Evolutionary conservation across 169 alveolate species (phyloP), one percentile per base, ranked within the genome.

Genomic region (Amoebophrya sp.): DNA sequence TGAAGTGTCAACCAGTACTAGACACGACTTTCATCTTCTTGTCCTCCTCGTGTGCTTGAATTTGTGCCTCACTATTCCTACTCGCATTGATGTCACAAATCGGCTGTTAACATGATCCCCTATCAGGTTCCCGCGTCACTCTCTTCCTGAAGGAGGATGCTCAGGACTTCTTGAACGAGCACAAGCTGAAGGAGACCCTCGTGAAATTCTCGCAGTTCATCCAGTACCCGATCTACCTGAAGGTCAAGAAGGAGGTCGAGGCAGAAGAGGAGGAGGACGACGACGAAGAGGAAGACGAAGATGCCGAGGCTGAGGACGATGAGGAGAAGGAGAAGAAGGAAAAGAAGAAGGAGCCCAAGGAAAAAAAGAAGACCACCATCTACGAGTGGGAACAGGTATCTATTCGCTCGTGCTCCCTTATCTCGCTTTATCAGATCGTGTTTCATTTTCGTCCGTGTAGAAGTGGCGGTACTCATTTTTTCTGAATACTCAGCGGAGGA

Each of bases 61-160:
- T n/a, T n/a, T n/a, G n/a, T n/a, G n/a, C n/a, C n/a, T n/a, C n/a
- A n/a, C n/a, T n/a, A n/a, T n/a, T n/a, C n/a, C n/a, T n/a, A n/a
- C n/a, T n/a, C n/a, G n/a, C n/a, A n/a, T n/a, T n/a, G n/a, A n/a
- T n/a, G n/a, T n/a, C n/a, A n/a, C n/a, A n/a, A n/a, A n/a, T n/a
- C n/a, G n/a, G n/a, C n/a, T n/a, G n/a, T n/a, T n/a, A n/a, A n/a
- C n/a, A n/a, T n/a, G n/a, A n/a, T n/a, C 90, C 7, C 40, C 32
- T 18, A 89, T 1, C 77, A 89, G 91, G 91, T 40, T 40, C 91
- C 0, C 96, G 97, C 90, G 98, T 99, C 39, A 97, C 99, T 14
- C 97, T 99, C 83, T 98, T 97, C 94, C 96, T 99, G 92, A 99
- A 98, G 95, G 99, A 98, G 90, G 99, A 99, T 93, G 99, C 99